Percentiles rank a stretch among this genome's conserved stretches.
phyloP scores from a whole-genome alignment of 176 grass and related monocot genomes.

The Miscanthus lutarioriparius region DNA sequence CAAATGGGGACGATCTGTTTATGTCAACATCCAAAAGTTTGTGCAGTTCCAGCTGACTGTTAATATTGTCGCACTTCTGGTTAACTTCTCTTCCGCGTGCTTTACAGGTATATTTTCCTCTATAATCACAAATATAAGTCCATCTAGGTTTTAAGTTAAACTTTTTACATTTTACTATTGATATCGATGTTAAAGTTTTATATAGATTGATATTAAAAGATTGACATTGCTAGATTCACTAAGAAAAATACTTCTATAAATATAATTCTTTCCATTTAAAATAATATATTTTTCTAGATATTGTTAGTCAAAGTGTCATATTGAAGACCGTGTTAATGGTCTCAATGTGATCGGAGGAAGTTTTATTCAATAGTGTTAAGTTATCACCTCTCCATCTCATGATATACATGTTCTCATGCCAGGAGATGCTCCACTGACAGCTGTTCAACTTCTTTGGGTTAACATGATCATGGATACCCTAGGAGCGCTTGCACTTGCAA shows the following conservation, averaged over 20 bases:
- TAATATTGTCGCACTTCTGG: slow-evolving; percentile 75
- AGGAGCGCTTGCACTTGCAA: slow-evolving; percentile 86
- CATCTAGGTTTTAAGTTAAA: not conserved
- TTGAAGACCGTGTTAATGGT: not conserved
- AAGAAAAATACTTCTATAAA: not conserved
- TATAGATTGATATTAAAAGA: not conserved
- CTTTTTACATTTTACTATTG: not conserved
- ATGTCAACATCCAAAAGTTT: slow-evolving; percentile 95
- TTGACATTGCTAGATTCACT: not conserved
- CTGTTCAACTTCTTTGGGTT: slow-evolving; percentile 93
- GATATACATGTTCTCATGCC: slow-evolving; percentile 20
- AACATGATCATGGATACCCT: slow-evolving; percentile 99
- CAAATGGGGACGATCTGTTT: slow-evolving; percentile 92
- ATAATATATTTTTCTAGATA: not conserved
- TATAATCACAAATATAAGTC: not conserved
- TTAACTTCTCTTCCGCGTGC: slow-evolving; percentile 83
- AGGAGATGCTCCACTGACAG: slow-evolving; percentile 82
- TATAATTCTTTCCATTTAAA: not conserved
- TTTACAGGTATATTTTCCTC: slow-evolving; percentile 60
- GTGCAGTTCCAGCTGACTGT: slow-evolving; percentile 94
- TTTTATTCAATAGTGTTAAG: not conserved
- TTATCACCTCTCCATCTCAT: not conserved
- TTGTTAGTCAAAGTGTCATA: not conserved
- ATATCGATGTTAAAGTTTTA: not conserved
- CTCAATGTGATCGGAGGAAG: not conserved